Conservation (phyloP, 768 basidiomycete genomes). For the Boletus patriciae region DNA sequence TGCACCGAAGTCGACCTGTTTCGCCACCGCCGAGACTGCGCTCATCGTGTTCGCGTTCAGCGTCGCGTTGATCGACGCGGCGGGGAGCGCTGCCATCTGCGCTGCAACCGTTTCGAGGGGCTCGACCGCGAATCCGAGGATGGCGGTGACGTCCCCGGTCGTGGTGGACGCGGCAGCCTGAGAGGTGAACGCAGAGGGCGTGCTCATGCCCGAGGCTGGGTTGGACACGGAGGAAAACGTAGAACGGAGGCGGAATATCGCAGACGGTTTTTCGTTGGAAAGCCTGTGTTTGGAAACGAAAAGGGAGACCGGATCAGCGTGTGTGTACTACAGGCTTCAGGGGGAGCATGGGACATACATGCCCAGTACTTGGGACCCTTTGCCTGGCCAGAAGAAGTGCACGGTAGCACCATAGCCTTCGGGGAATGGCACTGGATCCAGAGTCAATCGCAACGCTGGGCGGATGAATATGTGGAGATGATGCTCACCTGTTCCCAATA, state of each 20-base stretch:
- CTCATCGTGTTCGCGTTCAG: constrained; percentile 14
- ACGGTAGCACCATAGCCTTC: constrained; percentile 83
- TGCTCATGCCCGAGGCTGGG: constrained; percentile 32
- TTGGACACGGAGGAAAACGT: constrained; percentile 45
- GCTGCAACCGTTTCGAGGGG: constrained; percentile 61
- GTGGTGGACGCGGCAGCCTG: constrained; percentile 25
- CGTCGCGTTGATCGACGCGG: constrained; percentile 26
- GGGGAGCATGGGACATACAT: constrained; percentile 50
- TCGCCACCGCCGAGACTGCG: constrained; percentile 14
- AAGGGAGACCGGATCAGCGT: background rate
- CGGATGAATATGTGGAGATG: background rate
- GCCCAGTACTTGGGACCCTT: constrained; percentile 82
- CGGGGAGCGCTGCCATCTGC: constrained; percentile 53
- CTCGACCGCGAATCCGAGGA: constrained; percentile 80
- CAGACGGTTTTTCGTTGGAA: constrained; percentile 87
- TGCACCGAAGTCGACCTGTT: constrained; percentile 9
- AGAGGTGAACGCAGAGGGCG: constrained; percentile 34
- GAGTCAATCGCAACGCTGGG: background rate
- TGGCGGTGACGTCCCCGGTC: constrained; percentile 58
- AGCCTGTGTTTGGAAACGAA: constrained; percentile 48
- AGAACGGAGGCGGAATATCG: constrained; percentile 80
- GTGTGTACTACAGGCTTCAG: background rate
- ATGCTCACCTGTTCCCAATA: constrained; percentile 68
- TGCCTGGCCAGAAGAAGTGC: constrained; percentile 84
- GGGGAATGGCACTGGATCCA: constrained; percentile 65